These are phyloP conservation scores for Aspergillus clavatus DNA, from an alignment of 2,329 filamentous ascomycete genomes.

Conservation along the genomic window DNA sequence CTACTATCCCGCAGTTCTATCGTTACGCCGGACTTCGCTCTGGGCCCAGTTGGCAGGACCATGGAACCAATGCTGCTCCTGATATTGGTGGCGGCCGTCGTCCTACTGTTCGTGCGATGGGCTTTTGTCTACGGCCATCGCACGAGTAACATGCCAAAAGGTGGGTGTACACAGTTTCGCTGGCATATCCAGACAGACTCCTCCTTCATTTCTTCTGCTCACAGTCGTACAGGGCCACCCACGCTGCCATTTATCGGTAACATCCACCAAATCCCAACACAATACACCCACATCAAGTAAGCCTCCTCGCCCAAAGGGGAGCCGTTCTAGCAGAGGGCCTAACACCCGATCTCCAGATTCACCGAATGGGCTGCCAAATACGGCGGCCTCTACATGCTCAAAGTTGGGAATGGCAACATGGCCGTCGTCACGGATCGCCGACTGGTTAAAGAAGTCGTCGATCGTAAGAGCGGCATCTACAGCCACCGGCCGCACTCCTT, in stretches of 20 bases:
- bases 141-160: too few relatives aligned
- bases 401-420: slow-evolving; percentile 39
- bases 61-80: too few relatives aligned
- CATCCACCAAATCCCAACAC: slow-evolving; percentile 35
- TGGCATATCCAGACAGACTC: too few relatives aligned
- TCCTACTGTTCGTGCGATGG: too few relatives aligned
- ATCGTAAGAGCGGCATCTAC: slow-evolving; percentile 44
- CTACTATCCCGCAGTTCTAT: too few relatives aligned
- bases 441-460: slow-evolving; percentile 42
- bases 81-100: too few relatives aligned
- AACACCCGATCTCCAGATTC: slow-evolving; percentile 29
- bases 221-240: slow-evolving; percentile 40
- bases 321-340: not conserved
- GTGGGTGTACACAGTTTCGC: too few relatives aligned
- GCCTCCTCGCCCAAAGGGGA: not conserved
- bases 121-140: too few relatives aligned
- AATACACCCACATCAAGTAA: slow-evolving; percentile 27
- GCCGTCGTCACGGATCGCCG: slow-evolving; percentile 41
- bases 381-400: slow-evolving; percentile 42
- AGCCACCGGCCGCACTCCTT: slow-evolving; percentile 42
- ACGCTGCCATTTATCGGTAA: slow-evolving; percentile 43
- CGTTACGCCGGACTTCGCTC: too few relatives aligned
- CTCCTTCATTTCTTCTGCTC: too few relatives aligned
- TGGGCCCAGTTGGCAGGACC: too few relatives aligned
- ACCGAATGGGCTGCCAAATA: slow-evolving; percentile 43